Conservation (phyloP, 1,139 yeast genomes). For the Pichia sp. region DNA sequence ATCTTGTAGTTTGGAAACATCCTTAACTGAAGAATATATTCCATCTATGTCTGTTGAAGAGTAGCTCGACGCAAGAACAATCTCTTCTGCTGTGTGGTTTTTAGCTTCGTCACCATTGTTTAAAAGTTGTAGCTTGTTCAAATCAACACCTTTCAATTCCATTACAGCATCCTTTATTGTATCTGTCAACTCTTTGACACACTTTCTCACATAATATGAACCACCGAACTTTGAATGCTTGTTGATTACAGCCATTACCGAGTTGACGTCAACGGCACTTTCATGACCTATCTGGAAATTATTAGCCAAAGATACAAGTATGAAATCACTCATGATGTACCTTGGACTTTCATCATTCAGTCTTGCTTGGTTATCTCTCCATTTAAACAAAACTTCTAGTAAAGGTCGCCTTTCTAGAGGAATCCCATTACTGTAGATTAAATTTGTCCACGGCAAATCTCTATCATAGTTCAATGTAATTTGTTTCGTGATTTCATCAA, state of each 20-base stretch:
- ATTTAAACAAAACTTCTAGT: conserved; percentile 59
- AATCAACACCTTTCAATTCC: conserved; percentile 30
- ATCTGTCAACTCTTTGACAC: conserved; percentile 51
- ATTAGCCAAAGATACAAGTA: conserved; percentile 59
- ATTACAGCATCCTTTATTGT: conserved; percentile 42
- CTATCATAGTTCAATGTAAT: conserved; percentile 18
- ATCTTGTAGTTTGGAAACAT: conserved; percentile 20
- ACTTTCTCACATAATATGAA: conserved; percentile 38
- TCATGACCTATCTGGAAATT: conserved; percentile 20
- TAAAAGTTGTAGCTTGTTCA: conserved; percentile 8
- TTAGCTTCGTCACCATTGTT: background rate
- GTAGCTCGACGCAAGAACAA: background rate
- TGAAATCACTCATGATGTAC: conserved; percentile 78
- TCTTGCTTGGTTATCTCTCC: conserved; percentile 83
- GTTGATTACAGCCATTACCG: conserved; percentile 51
- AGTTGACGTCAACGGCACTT: conserved; percentile 51
- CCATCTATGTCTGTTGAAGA: conserved; percentile 5
- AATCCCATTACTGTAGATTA: conserved; percentile 65
- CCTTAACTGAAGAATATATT: conserved; percentile 22
- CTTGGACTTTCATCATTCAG: conserved; percentile 78
- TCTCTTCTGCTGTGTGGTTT: background rate
- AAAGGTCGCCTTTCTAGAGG: conserved; percentile 52
- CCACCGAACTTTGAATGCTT: conserved; percentile 52
- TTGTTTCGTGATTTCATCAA: conserved; percentile 18
- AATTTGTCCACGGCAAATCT: conserved; percentile 53